A percentile compares a stretch with the other conserved stretches of the same genome.
These are phyloP conservation scores for Periconia macrospinosa DNA, from an alignment of 2,329 filamentous ascomycete genomes.

Conservation along the genomic window DNA sequence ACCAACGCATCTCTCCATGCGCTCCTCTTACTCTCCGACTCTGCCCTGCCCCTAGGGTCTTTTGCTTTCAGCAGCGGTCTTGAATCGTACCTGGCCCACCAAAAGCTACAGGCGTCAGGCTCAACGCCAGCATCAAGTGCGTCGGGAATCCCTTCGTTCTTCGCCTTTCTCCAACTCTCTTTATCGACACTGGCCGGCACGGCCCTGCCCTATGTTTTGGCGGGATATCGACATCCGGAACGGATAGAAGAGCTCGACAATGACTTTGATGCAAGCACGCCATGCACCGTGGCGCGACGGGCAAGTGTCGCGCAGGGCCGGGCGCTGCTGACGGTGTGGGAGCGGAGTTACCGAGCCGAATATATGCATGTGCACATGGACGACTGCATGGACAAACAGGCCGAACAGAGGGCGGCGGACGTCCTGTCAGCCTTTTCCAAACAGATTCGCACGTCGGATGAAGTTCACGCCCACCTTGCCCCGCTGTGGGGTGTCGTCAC, in stretches of 20 bases:
- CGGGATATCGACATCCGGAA: slow-evolving; percentile 61
- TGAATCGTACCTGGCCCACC: slow-evolving; percentile 79
- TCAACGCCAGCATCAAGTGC: slow-evolving; percentile 30
- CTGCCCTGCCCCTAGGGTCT: slow-evolving; percentile 78
- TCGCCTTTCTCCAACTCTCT: slow-evolving; percentile 70
- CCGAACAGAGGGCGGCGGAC: slow-evolving; percentile 15
- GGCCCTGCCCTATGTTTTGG: slow-evolving; percentile 73
- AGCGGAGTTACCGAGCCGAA: slow-evolving; percentile 62
- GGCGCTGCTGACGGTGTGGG: slow-evolving; percentile 75
- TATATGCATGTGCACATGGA: slow-evolving; percentile 11
- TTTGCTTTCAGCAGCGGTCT: slow-evolving; percentile 84
- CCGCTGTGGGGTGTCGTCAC: slow-evolving; percentile 72
- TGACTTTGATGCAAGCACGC: slow-evolving; percentile 71
- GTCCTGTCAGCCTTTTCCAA: slow-evolving; percentile 33
- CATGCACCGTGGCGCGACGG: slow-evolving; percentile 77
- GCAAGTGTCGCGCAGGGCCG: slow-evolving; percentile 76
- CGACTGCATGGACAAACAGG: too few relatives aligned
- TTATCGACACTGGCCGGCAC: slow-evolving; percentile 72
- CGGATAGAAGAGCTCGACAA: slow-evolving; percentile 67
- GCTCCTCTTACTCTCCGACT: slow-evolving; percentile 77
- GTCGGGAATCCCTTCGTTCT: slow-evolving; percentile 53
- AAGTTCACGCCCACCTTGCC: slow-evolving; percentile 63
- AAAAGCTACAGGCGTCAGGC: slow-evolving; percentile 42
- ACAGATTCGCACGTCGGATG: slow-evolving; percentile 28
- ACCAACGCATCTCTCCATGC: slow-evolving; percentile 57